These are phyloP conservation scores for Arthroderma sp. DNA, from an alignment of 2,329 filamentous ascomycete genomes.

Conservation along the genomic window DNA sequence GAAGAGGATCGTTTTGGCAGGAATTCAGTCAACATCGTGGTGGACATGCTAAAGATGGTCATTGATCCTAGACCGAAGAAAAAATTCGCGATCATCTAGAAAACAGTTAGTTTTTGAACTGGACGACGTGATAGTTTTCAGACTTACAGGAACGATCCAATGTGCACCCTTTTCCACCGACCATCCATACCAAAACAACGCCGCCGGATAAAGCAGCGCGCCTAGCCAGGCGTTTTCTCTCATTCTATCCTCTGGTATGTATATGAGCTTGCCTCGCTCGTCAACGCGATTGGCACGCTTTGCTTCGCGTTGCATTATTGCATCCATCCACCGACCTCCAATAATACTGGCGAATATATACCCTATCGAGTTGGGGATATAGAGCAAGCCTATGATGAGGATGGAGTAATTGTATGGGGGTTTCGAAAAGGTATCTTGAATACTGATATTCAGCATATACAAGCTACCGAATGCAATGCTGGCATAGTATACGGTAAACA, in stretches of 20 bases:
- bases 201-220: conserved; percentile 54
- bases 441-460: conserved; percentile 64
- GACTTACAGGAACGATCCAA: conserved; percentile 45
- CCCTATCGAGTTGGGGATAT: conserved; percentile 62
- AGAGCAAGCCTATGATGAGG: conserved; percentile 59
- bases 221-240: conserved; percentile 69
- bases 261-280: conserved; percentile 50
- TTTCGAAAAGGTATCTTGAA: conserved; percentile 55
- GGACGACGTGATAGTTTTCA: conserved; percentile 15
- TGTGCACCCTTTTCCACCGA: conserved; percentile 48
- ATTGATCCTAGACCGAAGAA: conserved; percentile 66
- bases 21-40: conserved; percentile 77
- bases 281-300: conserved; percentile 56
- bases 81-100: conserved; percentile 49
- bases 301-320: conserved; percentile 67
- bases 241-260: conserved; percentile 68
- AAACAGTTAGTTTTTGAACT: conserved; percentile 3
- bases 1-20: conserved; percentile 57
- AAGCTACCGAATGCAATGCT: conserved; percentile 62
- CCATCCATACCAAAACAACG: conserved; percentile 69
- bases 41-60: conserved; percentile 61
- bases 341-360: conserved; percentile 56
- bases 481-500: conserved; percentile 60
- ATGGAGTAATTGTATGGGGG: conserved; percentile 56
- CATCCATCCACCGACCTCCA: conserved; percentile 66